Base-by-base conservation (phyloP, 768 basidiomycete genomes). In the Botryobasidium botryosum region DNA sequence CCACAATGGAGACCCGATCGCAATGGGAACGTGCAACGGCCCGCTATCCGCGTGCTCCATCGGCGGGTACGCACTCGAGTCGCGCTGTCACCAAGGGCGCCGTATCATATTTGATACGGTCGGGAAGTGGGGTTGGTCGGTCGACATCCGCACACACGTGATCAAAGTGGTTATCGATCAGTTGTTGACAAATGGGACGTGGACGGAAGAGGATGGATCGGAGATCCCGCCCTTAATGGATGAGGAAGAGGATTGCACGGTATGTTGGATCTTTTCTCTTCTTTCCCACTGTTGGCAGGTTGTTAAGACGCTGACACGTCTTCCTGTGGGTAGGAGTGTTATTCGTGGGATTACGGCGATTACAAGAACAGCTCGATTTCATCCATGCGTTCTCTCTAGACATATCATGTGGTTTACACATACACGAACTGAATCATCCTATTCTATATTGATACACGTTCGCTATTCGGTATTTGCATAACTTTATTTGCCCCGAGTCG, bases 1-100 rank as follows among this genome's bases (percentile, higher is more conserved):
- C 55, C 82, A 96, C 56, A 96, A 82, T 1, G 91, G 80, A 18
- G 92, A 97, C 66, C 91, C 91, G 0, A 84, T 96, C 29, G 73
- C 91, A 3, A 82, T 83, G 73, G 84, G 83, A 1, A 68, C 68
- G 0, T 90, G 86, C 55, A 88, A 66, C 10, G 87, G 86, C 10
- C 65, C 81, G 1, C 64, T 70, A 6, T 90, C 82, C 0, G 61
- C 71, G 1, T 99, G 92, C 58, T 74, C 78, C 13, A 69, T 84
- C 27, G 86, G 66, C 0, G 91, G 92, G 1, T 91, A 83, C 54
- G 92, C 87, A 0, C 63, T 90, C 61, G 86, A 90, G 62, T 71
- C 77, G 3, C 67, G 64, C n/a, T 97, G 92, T 54, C 92, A 96
- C 58, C 68, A 82, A 0, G 92, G 92, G 20, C 74, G 79, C 56